A percentile compares a stretch with the other conserved stretches of the same genome.
These are phyloP conservation scores for Lepraria neglecta DNA, from an alignment of 495 filamentous ascomycete genomes.

Conservation along the genomic window DNA sequence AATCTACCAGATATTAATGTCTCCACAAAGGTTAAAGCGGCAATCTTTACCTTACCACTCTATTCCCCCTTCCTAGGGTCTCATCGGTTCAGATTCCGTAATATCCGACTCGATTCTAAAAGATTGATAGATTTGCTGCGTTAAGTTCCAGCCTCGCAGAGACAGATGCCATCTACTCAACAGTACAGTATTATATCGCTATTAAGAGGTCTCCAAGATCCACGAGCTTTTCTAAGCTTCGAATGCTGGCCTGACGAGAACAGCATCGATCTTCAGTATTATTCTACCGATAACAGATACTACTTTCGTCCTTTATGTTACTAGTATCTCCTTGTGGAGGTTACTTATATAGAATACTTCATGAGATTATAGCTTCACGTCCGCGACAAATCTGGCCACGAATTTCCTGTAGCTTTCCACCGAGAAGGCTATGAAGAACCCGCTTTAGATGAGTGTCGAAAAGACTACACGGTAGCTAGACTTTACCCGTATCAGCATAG, in stretches of 20 bases:
- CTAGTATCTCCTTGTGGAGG: slow-evolving; percentile 1
- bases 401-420: slow-evolving; percentile 12
- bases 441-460: background rate
- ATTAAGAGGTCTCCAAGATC: background rate
- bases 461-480: slow-evolving; percentile 6
- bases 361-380: slow-evolving; percentile 6
- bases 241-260: slow-evolving; percentile 7
- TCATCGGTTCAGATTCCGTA: background rate
- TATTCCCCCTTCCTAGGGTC: background rate
- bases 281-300: background rate
- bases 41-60: background rate
- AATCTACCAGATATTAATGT: background rate
- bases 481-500: slow-evolving; percentile 10
- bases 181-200: background rate
- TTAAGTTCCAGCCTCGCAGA: background rate
- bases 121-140: background rate
- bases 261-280: slow-evolving; percentile 3
- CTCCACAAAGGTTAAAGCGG: background rate
- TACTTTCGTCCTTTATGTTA: slow-evolving; percentile 3
- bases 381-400: slow-evolving; percentile 5
- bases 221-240: slow-evolving; percentile 9
- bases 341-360: slow-evolving; percentile 4
- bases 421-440: background rate
- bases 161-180: background rate
- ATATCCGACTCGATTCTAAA: background rate